Conservation (phyloP, 164 flowering plant genomes). For the Sedum album region DNA sequence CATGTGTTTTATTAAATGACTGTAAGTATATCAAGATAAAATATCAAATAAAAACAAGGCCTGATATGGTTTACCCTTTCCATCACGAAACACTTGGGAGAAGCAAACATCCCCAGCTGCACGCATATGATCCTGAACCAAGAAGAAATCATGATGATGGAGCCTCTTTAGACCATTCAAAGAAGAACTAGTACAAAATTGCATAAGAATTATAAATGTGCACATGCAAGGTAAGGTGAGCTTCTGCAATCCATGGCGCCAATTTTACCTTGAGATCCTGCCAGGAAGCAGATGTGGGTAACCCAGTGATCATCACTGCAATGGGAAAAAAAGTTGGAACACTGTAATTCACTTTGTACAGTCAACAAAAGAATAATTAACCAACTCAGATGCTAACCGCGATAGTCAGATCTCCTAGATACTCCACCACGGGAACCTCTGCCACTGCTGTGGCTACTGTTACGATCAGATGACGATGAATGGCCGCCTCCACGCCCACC, state of each 20-base stretch:
- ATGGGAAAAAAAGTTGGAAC: neutral
- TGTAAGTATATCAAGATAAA: neutral
- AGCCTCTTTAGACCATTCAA: neutral
- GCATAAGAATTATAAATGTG: too few relatives aligned
- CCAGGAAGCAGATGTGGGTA: constrained; percentile 98
- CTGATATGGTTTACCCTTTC: constrained; percentile 44
- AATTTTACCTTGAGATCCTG: constrained; percentile 83
- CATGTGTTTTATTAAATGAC: neutral
- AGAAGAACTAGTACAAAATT: too few relatives aligned
- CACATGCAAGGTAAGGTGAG: too few relatives aligned
- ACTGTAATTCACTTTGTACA: neutral
- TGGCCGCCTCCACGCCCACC: constrained; percentile 88
- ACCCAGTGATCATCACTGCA: constrained; percentile 76
- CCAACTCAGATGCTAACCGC: constrained; percentile 35
- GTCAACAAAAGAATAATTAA: neutral
- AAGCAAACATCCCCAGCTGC: constrained; percentile 96
- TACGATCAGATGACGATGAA: constrained; percentile 60
- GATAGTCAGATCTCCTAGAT: constrained; percentile 79
- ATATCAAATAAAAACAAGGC: neutral
- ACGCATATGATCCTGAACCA: constrained; percentile 86
- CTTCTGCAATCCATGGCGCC: neutral
- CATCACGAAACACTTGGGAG: constrained; percentile 87
- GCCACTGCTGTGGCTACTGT: constrained; percentile 39
- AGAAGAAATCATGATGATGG: neutral
- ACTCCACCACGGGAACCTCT: constrained; percentile 64